Evolutionary conservation across 306 rosid genomes (phyloP).

Genomic region (Dalbergia cultrata): DNA sequence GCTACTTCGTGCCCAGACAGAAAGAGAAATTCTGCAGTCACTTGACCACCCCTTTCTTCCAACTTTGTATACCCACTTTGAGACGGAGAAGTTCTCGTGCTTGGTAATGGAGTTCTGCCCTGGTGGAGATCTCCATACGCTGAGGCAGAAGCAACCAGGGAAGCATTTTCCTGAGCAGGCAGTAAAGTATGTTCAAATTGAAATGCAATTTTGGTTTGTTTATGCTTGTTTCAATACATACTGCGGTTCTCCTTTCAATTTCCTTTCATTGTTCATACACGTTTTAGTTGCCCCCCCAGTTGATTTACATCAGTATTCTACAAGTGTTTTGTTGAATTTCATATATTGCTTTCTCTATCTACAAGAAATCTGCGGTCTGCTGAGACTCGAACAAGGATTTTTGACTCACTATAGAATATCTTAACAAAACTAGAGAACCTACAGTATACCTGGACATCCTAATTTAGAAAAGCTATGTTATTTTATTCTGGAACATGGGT

Average conservation of each 20-base stretch:
- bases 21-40: slow-evolving; percentile 93
- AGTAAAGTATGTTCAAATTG: slow-evolving; percentile 85
- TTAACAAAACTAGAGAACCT: neutral
- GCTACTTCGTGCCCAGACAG: slow-evolving; percentile 98
- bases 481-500: neutral
- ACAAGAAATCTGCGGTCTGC: slow-evolving; percentile 12
- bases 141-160: slow-evolving; percentile 97
- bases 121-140: slow-evolving; percentile 97
- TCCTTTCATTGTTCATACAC: slow-evolving; percentile 7
- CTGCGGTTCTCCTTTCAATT: slow-evolving; percentile 10
- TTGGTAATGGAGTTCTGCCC: slow-evolving; percentile 99
- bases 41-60: slow-evolving; percentile 99
- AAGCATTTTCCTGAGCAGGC: slow-evolving; percentile 99
- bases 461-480: neutral
- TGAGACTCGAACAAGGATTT: neutral
- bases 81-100: slow-evolving; percentile 97
- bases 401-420: neutral
- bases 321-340: slow-evolving; percentile 11
- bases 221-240: slow-evolving; percentile 28
- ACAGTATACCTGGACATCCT: neutral
- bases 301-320: slow-evolving; percentile 10
- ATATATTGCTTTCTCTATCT: neutral
- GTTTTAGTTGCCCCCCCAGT: neutral
- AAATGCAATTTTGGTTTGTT: slow-evolving; percentile 35
- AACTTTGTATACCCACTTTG: slow-evolving; percentile 92